These are phyloP conservation scores for Huiozyma sinensis DNA, from an alignment of 805 yeast genomes.

Conservation along the genomic window DNA sequence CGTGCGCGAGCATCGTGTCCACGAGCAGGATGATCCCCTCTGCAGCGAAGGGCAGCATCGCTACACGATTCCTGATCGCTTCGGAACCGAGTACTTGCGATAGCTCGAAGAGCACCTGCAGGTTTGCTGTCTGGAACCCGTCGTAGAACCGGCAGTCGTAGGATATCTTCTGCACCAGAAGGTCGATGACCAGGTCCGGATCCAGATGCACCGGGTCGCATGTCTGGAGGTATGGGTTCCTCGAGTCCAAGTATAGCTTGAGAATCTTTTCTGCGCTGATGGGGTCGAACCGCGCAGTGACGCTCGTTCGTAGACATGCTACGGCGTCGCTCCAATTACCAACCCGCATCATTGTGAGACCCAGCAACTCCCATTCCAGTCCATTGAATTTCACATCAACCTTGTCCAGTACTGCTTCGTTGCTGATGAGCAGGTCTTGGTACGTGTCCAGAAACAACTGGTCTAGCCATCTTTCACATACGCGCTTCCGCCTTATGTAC, in stretches of 20 bases:
- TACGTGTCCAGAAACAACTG: constrained; percentile 26
- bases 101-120: constrained; percentile 35
- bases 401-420: constrained; percentile 18
- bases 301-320: constrained; percentile 44
- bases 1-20: constrained; percentile 1
- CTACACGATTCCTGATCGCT: constrained; percentile 13
- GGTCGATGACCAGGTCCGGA: constrained; percentile 32
- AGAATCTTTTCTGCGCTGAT: constrained; percentile 45
- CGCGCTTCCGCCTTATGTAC: constrained; percentile 17
- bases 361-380: constrained; percentile 66
- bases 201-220: constrained; percentile 7
- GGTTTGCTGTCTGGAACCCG: constrained; percentile 36
- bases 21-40: constrained; percentile 8
- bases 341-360: constrained; percentile 41
- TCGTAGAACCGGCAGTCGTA: constrained; percentile 61
- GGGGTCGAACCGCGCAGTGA: constrained; percentile 50
- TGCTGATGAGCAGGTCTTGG: constrained; percentile 27
- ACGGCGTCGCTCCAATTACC: constrained; percentile 39
- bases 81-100: constrained; percentile 14
- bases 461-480: constrained; percentile 28
- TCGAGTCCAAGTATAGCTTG: constrained; percentile 25
- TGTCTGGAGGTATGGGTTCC: not conserved
- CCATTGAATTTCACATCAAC: constrained; percentile 41
- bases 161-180: constrained; percentile 41
- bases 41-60: constrained; percentile 10